phyloP scores from a whole-genome alignment of 768 basidiomycete species.

The Lactifluus echinatus region DNA sequence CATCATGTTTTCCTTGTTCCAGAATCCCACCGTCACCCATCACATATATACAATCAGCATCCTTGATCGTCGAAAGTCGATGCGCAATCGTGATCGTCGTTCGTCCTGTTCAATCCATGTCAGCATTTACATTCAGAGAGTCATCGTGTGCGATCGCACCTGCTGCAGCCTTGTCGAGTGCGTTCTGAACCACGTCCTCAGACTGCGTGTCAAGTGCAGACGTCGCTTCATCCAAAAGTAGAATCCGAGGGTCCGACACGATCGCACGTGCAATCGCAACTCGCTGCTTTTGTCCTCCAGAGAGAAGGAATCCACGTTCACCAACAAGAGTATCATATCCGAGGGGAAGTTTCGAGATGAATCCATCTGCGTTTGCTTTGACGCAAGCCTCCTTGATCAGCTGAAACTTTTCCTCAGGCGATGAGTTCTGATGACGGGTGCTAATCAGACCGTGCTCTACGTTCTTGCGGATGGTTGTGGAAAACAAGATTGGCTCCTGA shows the following conservation, averaged over 20 bases:
- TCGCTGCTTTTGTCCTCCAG: slow-evolving; percentile 45
- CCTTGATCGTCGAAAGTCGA: slow-evolving; percentile 31
- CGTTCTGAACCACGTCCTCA: slow-evolving; percentile 45
- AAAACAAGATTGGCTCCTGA: slow-evolving; percentile 44
- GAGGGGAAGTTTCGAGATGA: slow-evolving; percentile 39
- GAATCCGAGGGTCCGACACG: slow-evolving; percentile 40
- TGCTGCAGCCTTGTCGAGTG: slow-evolving; percentile 40
- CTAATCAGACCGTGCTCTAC: slow-evolving; percentile 43
- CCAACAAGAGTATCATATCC: slow-evolving; percentile 46
- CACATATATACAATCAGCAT: slow-evolving; percentile 35
- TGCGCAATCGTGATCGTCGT: slow-evolving; percentile 30
- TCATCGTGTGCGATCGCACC: background rate
- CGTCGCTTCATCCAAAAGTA: slow-evolving; percentile 44
- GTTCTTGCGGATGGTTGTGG: slow-evolving; percentile 37
- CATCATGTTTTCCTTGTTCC: slow-evolving; percentile 37
- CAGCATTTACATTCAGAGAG: background rate
- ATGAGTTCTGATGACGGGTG: slow-evolving; percentile 33
- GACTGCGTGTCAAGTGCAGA: slow-evolving; percentile 42
- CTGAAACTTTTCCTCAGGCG: slow-evolving; percentile 35
- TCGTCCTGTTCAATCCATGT: slow-evolving; percentile 17
- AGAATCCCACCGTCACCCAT: slow-evolving; percentile 37
- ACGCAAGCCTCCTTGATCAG: slow-evolving; percentile 40
- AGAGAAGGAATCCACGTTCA: slow-evolving; percentile 40
- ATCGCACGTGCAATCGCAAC: slow-evolving; percentile 46
- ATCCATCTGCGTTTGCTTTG: slow-evolving; percentile 45